phyloP scores from a whole-genome alignment of 768 basidiomycete species.

The Nevesoporus exiguus region DNA sequence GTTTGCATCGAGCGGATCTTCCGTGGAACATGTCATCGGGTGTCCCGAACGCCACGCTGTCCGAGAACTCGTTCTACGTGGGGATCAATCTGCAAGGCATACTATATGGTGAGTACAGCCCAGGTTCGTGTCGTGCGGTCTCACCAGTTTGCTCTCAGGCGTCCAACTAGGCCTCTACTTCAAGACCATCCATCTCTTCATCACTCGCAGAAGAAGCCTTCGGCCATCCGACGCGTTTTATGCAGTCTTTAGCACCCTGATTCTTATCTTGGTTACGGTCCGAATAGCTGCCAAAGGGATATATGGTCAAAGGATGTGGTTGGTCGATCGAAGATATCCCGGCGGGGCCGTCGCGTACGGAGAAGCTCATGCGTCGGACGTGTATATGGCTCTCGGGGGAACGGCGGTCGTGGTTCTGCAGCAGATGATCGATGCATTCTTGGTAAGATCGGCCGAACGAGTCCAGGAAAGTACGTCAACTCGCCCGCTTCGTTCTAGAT shows the following conservation, averaged over 20 bases:
- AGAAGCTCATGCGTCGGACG: constrained; percentile 15
- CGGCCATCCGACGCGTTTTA: constrained; percentile 6
- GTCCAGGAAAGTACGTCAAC: not conserved
- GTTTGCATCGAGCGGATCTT: not conserved
- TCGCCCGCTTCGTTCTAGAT: constrained; percentile 25
- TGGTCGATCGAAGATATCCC: constrained; percentile 29
- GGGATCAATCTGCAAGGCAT: constrained; percentile 2
- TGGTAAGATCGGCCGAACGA: constrained; percentile 10
- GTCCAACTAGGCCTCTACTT: constrained; percentile 17
- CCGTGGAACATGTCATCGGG: not conserved
- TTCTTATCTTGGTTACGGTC: constrained; percentile 27
- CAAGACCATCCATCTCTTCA: constrained; percentile 7
- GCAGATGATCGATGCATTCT: constrained; percentile 27
- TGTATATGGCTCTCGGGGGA: constrained; percentile 22
- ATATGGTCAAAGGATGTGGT: constrained; percentile 32
- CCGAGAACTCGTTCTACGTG: not conserved
- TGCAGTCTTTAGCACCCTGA: constrained; percentile 10
- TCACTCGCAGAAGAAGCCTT: not conserved
- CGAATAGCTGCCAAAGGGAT: constrained; percentile 16
- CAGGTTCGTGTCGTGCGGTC: not conserved
- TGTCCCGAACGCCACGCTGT: not conserved
- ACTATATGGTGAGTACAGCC: not conserved
- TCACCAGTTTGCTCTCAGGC: constrained; percentile 5
- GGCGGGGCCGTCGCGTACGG: constrained; percentile 34
- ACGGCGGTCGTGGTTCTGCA: constrained; percentile 25